Evolutionary conservation across 305 asterid genomes (phyloP).

Genomic region (Fraxinus dipetala): DNA sequence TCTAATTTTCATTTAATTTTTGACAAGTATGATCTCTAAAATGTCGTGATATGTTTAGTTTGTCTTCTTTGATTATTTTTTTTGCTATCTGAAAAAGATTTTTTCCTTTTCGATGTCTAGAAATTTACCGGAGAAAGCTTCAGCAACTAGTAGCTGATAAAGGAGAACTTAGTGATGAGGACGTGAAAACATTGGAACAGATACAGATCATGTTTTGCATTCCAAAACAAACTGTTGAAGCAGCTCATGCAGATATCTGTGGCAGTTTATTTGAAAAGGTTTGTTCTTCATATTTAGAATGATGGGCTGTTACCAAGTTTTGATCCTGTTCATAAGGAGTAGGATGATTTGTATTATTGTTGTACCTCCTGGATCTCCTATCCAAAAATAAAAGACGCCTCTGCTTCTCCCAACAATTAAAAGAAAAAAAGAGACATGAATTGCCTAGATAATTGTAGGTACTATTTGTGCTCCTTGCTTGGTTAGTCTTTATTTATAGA

Average conservation of each 20-base stretch:
- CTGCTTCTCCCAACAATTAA: not conserved
- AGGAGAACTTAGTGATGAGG: constrained; percentile 86
- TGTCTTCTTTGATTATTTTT: not conserved
- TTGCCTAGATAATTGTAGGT: not conserved
- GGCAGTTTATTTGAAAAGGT: constrained; percentile 96
- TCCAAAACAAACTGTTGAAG: constrained; percentile 84
- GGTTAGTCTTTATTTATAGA: not conserved
- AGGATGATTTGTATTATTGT: not conserved
- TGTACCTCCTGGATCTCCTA: not conserved
- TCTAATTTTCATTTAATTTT: not conserved
- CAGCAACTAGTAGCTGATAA: constrained; percentile 62
- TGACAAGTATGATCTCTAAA: not conserved
- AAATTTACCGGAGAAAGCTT: constrained; percentile 85
- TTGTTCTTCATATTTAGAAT: not conserved
- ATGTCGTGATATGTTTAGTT: not conserved
- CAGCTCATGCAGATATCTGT: constrained; percentile 86
- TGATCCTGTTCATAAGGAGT: constrained; percentile 11
- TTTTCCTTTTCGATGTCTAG: constrained; percentile 31
- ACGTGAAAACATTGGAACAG: constrained; percentile 71
- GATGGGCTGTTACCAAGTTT: not conserved
- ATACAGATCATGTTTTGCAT: constrained; percentile 86
- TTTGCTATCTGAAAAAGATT: not conserved
- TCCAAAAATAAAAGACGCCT: not conserved
- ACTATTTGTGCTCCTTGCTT: not conserved
- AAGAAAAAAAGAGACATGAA: not conserved